These are phyloP conservation scores for Cladosporium velox DNA, from an alignment of 2,329 filamentous ascomycete genomes.

Conservation along the genomic window DNA sequence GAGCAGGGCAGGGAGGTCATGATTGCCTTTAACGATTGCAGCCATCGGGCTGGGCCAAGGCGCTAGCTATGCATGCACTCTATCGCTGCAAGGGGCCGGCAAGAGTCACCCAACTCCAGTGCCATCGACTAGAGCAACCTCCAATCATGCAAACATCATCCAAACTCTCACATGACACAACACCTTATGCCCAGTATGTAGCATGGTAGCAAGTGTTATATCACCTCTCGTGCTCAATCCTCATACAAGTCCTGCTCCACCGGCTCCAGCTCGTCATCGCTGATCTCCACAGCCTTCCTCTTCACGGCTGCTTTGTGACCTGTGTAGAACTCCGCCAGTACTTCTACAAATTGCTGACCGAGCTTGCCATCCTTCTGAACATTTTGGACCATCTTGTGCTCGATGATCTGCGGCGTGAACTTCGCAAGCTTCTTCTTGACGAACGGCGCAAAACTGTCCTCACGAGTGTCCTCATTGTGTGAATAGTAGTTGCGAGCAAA, in stretches of 20 bases:
- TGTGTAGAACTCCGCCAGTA: neutral
- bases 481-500: constrained; percentile 10
- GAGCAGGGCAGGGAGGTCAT: constrained; percentile 7
- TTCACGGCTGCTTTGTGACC: neutral
- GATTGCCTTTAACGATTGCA: constrained; percentile 12
- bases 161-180: neutral
- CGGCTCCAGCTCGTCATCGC: neutral
- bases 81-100: constrained; percentile 16
- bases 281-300: neutral
- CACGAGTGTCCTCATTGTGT: neutral
- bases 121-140: neutral
- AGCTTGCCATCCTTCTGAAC: neutral
- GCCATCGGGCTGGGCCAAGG: constrained; percentile 15
- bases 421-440: constrained; percentile 17
- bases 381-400: neutral
- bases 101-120: neutral
- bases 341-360: neutral
- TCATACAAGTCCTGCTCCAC: neutral
- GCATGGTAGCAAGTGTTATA: neutral
- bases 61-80: constrained; percentile 19
- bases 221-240: neutral
- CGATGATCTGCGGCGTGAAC: neutral
- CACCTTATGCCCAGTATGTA: neutral
- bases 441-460: neutral
- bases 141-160: neutral